Conservation (phyloP, 306 rosid genomes). For the Dryas octopetala region DNA sequence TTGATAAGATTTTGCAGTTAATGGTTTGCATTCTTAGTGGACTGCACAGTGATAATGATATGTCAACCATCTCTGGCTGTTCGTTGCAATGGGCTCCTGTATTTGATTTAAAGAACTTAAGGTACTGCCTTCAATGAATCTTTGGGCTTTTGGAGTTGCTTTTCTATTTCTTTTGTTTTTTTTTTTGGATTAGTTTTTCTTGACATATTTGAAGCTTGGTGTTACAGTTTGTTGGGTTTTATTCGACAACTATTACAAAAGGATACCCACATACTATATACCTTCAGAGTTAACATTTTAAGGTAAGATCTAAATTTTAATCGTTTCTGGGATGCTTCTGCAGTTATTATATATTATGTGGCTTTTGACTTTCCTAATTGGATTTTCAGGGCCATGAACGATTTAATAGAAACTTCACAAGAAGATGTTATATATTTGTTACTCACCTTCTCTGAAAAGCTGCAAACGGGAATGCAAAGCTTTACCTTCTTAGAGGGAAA, state of each 20-base stretch:
- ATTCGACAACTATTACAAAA: constrained; percentile 51
- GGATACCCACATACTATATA: constrained; percentile 44
- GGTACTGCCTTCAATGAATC: constrained; percentile 44
- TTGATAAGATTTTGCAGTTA: constrained; percentile 57
- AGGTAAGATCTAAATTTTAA: constrained; percentile 47
- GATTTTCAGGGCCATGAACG: constrained; percentile 60
- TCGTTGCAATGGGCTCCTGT: constrained; percentile 75
- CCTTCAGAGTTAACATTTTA: constrained; percentile 52
- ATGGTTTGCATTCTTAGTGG: constrained; percentile 70
- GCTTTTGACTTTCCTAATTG: constrained; percentile 27
- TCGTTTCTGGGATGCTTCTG: constrained; percentile 22
- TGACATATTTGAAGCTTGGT: constrained; percentile 36
- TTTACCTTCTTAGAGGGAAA: constrained; percentile 36
- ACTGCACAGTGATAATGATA: constrained; percentile 41
- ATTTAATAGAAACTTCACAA: constrained; percentile 54
- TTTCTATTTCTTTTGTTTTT: neutral
- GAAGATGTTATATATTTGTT: constrained; percentile 63
- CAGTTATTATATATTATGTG: constrained; percentile 7
- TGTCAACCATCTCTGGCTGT: constrained; percentile 53
- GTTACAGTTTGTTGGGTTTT: constrained; percentile 69
- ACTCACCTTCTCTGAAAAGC: constrained; percentile 53
- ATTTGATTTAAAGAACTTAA: constrained; percentile 48
- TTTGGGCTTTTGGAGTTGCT: constrained; percentile 19
- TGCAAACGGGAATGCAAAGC: constrained; percentile 33
- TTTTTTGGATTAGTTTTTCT: neutral